Evolutionary conservation across 352 stramenopile genomes (phyloP), one percentile per base, ranked within the genome.

Genomic region (Blastocystis sp.): DNA sequence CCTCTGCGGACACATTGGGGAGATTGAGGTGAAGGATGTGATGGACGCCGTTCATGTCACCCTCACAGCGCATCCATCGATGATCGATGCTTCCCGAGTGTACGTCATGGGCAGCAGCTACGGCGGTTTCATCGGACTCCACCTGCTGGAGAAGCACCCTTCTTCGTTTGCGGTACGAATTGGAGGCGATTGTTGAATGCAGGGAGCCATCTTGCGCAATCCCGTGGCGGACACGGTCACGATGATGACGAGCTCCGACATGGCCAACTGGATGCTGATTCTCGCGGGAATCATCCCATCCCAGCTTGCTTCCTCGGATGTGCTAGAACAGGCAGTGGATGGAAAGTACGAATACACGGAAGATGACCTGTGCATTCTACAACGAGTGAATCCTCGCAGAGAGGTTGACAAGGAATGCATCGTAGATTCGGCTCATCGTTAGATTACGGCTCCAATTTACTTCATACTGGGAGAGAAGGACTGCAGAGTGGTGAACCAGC

Each of bases 21-120:
- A 69, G 3, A 21, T 84, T 17, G 74, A 84, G 19, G 28, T 84
- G 52, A 14, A 40, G 3, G 74, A 84, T 68, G 74, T 84, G 4
- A 38, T 84, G 54, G 11, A 19, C 28, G 54, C 52, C 1, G 52
- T 84, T 10, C 10, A 52, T 17, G 7, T 4, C n/a, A 24, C 59
- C 4, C n/a, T 60, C 17, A 28, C 9, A 21, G 14, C 21, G 21
- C 2, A 66, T 10, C n/a, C 17, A 19, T 11, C 42, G 14, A 57
- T 21, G 14, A 40, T 84, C 3, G 48, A 66, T 57, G n/a, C 61
- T 19, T 34, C 64, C 1, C n/a, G 43, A 19, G n/a, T 84, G 3
- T 70, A 57, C 69, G 7, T 68, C 3, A 84, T 84, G 74, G 74
- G 74, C 21, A 84, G 74, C 45, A 84, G 74, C 48, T 84, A 84